Conservation (phyloP, 1,139 yeast genomes). For the Geotrichum fermentans region DNA sequence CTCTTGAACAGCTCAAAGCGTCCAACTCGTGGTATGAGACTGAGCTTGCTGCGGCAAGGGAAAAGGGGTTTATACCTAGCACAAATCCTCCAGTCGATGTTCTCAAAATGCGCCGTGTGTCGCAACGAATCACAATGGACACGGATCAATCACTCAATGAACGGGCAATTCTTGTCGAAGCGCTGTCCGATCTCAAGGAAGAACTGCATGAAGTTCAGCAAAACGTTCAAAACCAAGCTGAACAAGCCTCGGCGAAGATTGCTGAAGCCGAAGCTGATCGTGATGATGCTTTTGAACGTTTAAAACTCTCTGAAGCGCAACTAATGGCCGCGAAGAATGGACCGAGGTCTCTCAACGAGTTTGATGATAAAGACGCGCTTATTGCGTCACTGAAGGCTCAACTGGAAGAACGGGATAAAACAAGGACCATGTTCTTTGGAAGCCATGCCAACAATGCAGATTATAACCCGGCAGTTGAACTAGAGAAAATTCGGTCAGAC, state of each 20-base stretch:
- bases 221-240: constrained; percentile 34
- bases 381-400: background rate
- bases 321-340: constrained; percentile 2
- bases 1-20: constrained; percentile 32
- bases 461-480: constrained; percentile 8
- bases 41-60: constrained; percentile 32
- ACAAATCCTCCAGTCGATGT: constrained; percentile 33
- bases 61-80: constrained; percentile 30
- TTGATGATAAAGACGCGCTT: background rate
- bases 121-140: constrained; percentile 33
- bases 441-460: background rate
- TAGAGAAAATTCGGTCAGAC: constrained; percentile 17
- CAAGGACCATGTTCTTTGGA: constrained; percentile 3
- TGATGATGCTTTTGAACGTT: constrained; percentile 23
- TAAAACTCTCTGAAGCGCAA: constrained; percentile 12
- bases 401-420: background rate
- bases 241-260: constrained; percentile 35
- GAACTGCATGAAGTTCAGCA: constrained; percentile 36
- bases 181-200: constrained; percentile 32
- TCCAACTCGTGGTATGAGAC: constrained; percentile 36
- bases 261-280: constrained; percentile 29
- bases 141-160: constrained; percentile 29
- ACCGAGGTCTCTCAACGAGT: background rate
- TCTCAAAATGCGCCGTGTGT: constrained; percentile 31
- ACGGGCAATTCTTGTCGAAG: constrained; percentile 32